Percentiles rank a stretch among this genome's conserved stretches.
phyloP scores from a whole-genome alignment of 352 stramenopile genomes.

The Phytophthora lateralis region DNA sequence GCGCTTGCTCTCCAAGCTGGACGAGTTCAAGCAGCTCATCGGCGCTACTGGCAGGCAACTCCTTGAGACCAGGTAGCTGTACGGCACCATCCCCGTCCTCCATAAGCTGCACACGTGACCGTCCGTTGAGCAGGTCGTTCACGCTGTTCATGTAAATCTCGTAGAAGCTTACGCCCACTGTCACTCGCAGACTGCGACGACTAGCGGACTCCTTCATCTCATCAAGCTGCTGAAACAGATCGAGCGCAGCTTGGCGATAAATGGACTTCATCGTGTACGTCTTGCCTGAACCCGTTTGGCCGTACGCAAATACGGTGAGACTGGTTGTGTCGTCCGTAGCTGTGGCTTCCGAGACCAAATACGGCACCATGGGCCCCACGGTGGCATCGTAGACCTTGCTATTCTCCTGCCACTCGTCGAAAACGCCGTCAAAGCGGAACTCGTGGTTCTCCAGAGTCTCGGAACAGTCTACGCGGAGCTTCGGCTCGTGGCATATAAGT shows the following conservation, averaged over 20 bases:
- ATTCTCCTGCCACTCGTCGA: constrained; percentile 92
- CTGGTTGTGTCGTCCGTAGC: constrained; percentile 33
- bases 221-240: constrained; percentile 62
- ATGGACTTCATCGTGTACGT: constrained; percentile 94
- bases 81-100: constrained; percentile 94
- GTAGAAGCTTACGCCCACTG: constrained; percentile 93
- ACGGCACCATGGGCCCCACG: constrained; percentile 63
- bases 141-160: constrained; percentile 97
- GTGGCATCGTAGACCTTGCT: constrained; percentile 89
- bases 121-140: constrained; percentile 93
- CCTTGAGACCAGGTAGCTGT: constrained; percentile 91
- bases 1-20: constrained; percentile 79
- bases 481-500: constrained; percentile 75
- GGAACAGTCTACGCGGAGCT: constrained; percentile 74
- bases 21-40: constrained; percentile 92
- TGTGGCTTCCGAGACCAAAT: constrained; percentile 32
- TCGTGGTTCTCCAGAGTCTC: constrained; percentile 72
- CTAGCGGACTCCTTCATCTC: constrained; percentile 15
- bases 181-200: constrained; percentile 41
- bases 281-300: constrained; percentile 95
- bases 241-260: constrained; percentile 60
- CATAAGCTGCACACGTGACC: constrained; percentile 90
- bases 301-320: constrained; percentile 97
- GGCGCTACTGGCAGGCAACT: constrained; percentile 75
- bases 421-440: constrained; percentile 86